Evolutionary conservation across 345 rosid genomes (phyloP), one percentile per base, ranked within the genome.

Genomic region (Hibiscus mutabilis): DNA sequence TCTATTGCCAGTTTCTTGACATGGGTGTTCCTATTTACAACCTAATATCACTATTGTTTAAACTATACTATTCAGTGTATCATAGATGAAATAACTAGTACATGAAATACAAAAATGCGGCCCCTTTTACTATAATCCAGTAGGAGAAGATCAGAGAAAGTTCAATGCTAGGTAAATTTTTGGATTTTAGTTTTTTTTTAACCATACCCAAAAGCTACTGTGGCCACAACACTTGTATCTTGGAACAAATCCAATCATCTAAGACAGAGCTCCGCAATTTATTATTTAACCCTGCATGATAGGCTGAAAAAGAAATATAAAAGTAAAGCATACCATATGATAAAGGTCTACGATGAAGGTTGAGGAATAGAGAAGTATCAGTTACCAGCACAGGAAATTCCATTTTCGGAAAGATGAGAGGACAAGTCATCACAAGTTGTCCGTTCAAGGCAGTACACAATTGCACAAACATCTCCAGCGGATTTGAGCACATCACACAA

Each of bases 201-300:
- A 72, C 66, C 78, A 80, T 91, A 95, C 99, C 99, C 99, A 72
- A 92, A 95, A 76, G 99, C 97, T 63, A 92, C 97, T 12, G 99
- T 95, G 78, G 99, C 99, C 61, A 95, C 96, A 71, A 95, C 93
- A 74, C 93, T 85, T 88, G 99, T 79, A 78, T 86, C 84, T 86
- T 95, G 5, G 97, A 92, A 80, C 93, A 92, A 66, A 92, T 72
- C 99, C 97, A 95, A 77, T 89, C 83, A 81, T 89, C 97, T 81
- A 95, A 86, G 69, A 90, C 87, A n/a, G 87, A 73, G 73, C 88
- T 92, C 78, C 97, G 81, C 76, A 86, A 57, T 80, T 90, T 90
- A 72, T 89, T 89, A 68, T 86, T 87, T 74, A 92, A 79, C 66
- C 99, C 99, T 24, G 99, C 99, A 56, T 92, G 99, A 73, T 92